Base-by-base conservation (phyloP, 768 basidiomycete genomes). In the Termitomyces sp. region DNA sequence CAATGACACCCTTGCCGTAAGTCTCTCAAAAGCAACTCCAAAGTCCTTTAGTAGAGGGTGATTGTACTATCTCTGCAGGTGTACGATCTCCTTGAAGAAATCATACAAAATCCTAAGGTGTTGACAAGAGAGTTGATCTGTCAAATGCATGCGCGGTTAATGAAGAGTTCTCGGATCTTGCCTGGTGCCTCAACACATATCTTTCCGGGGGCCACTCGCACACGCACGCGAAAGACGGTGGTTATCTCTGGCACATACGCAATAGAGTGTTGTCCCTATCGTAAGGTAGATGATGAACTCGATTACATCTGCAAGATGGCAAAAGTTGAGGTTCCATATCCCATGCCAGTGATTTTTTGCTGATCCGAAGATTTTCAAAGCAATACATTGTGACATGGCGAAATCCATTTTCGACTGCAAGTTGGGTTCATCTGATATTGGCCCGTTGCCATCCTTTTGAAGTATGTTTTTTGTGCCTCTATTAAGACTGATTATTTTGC, bases 371-470 rank as follows among this genome's bases (percentile, higher is more conserved):
- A 39, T 41, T 38, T 43, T 23, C 56, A 6, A 42, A 66, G 66
- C 66, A 65, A 57, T 63, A 62, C 60, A 64, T 63, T 41, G 62
- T 53, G 48, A 53, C 53, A 12, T 67, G 63, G 64, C 47, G 59
- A 29, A 68, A 69, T 35, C 67, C 68, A 23, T 70, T 70, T 42
- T 64, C 67, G 3, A 64, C 63, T 2, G 65, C 68, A 27, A 68
- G 66, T 49, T 72, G 69, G 69, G 53, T 67, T 15, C 70, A 70
- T 59, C 52, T 69, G 7, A 52, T 66, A 0, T 40, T 71, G 27
- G 63, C 56, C 11, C 58, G 64, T 22, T 68, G 66, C 32, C 70
- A 71, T 61, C 70, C 68, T 2, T 70, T 71, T 38, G 60, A 68
- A 46, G 68, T 68, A 55, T 2, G 60, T 59, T 47, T 44, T 56